These are phyloP conservation scores for Tephrocybe sp. DNA, from an alignment of 768 basidiomycete genomes.

Conservation along the genomic window DNA sequence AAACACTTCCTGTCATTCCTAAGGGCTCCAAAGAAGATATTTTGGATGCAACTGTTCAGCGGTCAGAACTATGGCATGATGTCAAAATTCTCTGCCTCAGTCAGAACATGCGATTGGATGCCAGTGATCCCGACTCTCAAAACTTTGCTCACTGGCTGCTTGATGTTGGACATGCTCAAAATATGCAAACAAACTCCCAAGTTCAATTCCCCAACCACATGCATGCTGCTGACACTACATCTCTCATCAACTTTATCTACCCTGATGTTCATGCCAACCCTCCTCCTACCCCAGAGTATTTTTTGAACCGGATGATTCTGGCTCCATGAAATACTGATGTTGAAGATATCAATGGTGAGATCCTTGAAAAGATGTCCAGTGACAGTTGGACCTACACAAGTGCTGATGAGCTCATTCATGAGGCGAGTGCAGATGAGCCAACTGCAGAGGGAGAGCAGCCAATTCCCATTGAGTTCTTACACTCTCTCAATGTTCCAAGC, in stretches of 20 bases:
- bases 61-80: constrained; percentile 36
- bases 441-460: not conserved
- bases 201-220: constrained; percentile 18
- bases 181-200: not conserved
- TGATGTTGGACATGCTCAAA: constrained; percentile 23
- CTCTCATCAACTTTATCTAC: constrained; percentile 19
- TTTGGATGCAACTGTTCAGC: constrained; percentile 31
- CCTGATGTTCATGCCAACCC: constrained; percentile 9
- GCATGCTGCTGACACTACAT: not conserved
- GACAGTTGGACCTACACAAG: constrained; percentile 21
- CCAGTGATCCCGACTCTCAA: not conserved
- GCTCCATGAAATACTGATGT: constrained; percentile 37
- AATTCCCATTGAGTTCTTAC: not conserved
- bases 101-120: constrained; percentile 38
- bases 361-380: constrained; percentile 26
- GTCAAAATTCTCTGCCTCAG: constrained; percentile 30
- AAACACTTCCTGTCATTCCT: constrained; percentile 42
- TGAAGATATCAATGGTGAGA: constrained; percentile 28
- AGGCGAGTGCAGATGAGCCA: not conserved
- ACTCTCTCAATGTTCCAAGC: not conserved
- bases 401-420: constrained; percentile 26
- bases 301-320: constrained; percentile 35
- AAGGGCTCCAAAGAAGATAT: constrained; percentile 37
- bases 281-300: constrained; percentile 23
- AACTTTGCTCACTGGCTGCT: constrained; percentile 23